Evolutionary conservation across 2,329 filamentous ascomycete species (phyloP).

Genomic region (Sclerotinia trifoliorum): DNA sequence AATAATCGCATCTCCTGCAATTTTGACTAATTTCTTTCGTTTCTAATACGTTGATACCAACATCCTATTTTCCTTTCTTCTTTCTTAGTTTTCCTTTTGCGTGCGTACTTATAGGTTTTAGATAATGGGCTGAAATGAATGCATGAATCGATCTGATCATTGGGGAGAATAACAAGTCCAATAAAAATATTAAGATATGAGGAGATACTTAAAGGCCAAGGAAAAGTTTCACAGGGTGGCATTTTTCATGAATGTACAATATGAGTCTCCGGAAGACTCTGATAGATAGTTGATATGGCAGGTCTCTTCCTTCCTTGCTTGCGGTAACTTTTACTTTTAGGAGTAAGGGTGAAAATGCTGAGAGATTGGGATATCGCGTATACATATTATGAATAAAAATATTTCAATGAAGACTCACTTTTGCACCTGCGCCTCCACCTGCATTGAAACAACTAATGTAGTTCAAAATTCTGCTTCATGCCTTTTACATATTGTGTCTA

Average conservation of each 20-base stretch:
- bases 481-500: not conserved
- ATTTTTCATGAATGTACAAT: slow-evolving; percentile 7
- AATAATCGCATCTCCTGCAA: not conserved
- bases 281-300: not conserved
- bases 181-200: slow-evolving; percentile 13
- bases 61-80: not conserved
- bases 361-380: not conserved
- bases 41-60: slow-evolving; percentile 19
- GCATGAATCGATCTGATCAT: slow-evolving; percentile 3
- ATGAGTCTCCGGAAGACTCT: slow-evolving; percentile 3
- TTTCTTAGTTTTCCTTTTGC: not conserved
- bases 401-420: not conserved
- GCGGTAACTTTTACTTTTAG: not conserved
- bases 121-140: not conserved
- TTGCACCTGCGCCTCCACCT: not conserved
- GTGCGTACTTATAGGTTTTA: not conserved
- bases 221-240: not conserved
- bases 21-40: not conserved
- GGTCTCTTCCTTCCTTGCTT: slow-evolving; percentile 5
- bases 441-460: not conserved
- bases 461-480: not conserved
- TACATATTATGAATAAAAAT: not conserved
- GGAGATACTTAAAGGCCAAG: not conserved
- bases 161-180: not conserved
- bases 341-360: slow-evolving; percentile 5